Percentiles rank a stretch among this genome's conserved stretches.
Conservation (phyloP, 2,329 filamentous ascomycete genomes). For the Aspergillus pseudoglaucus region DNA sequence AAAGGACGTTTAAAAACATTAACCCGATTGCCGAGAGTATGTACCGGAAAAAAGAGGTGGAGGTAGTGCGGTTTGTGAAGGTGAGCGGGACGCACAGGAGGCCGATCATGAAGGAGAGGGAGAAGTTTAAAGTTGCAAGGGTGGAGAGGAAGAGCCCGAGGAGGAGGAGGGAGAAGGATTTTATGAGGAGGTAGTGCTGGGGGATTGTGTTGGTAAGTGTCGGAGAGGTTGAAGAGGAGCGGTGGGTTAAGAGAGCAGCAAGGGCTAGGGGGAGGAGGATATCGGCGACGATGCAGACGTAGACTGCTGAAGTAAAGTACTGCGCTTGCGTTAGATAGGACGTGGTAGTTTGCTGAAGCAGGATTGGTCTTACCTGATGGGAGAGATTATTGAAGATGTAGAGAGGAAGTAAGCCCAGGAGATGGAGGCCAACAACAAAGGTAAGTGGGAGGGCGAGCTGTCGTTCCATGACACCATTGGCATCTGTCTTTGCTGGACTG, state of each 20-base stretch:
- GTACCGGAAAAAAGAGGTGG: conserved; percentile 15
- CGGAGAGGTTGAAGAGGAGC: conserved; percentile 46
- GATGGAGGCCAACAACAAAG: conserved; percentile 66
- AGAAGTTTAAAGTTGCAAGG: conserved; percentile 93
- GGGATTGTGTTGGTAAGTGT: conserved; percentile 2
- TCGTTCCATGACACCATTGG: conserved; percentile 29
- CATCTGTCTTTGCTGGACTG: conserved; percentile 7
- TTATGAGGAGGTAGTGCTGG: conserved; percentile 72
- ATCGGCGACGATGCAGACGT: conserved; percentile 51
- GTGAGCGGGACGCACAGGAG: conserved; percentile 70
- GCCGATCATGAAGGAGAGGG: conserved; percentile 77
- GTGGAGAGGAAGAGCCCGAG: conserved; percentile 88
- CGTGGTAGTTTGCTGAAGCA: too few species aligned
- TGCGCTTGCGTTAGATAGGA: conserved; percentile 32
- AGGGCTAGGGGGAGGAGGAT: conserved; percentile 52
- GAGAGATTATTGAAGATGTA: conserved; percentile 77
- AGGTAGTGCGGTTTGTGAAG: conserved; percentile 48
- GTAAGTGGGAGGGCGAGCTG: conserved; percentile 51
- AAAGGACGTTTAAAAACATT: conserved; percentile 52
- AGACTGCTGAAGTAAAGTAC: conserved; percentile 56
- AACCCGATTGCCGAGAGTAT: conserved; percentile 35
- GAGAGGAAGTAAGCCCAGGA: conserved; percentile 71
- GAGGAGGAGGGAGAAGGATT: conserved; percentile 86
- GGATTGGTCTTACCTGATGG: conserved; percentile 57
- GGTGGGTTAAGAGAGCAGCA: conserved; percentile 48